phyloP scores from a whole-genome alignment of 176 grass and related monocot species.

The Puccinellia tenuiflora region DNA sequence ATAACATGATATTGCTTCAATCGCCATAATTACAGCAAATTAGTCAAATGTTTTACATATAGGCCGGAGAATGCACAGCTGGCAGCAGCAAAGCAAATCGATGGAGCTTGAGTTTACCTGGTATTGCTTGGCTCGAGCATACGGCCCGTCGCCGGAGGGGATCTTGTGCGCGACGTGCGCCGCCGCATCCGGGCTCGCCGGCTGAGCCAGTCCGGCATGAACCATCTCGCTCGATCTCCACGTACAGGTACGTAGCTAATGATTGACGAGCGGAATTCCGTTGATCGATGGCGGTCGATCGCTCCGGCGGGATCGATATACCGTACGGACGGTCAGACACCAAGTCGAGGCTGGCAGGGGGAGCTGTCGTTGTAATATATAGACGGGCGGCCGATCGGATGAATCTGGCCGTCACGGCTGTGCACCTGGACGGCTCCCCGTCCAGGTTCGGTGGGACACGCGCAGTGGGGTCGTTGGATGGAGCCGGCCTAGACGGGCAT shows the following conservation, averaged over 20 bases:
- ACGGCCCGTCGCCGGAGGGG: slow-evolving; percentile 78
- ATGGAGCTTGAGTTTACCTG: slow-evolving; percentile 47
- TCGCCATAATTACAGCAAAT: neutral
- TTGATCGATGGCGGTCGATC: slow-evolving; percentile 1
- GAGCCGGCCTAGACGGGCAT: slow-evolving; percentile 12
- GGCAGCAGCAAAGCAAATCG: neutral
- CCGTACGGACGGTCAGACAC: slow-evolving; percentile 11
- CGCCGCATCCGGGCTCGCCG: neutral
- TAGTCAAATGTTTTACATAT: neutral
- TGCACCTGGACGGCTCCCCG: neutral
- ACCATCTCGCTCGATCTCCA: slow-evolving; percentile 30
- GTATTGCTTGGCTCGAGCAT: slow-evolving; percentile 83
- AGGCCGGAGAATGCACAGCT: neutral
- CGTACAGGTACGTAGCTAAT: neutral
- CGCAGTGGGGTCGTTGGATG: neutral
- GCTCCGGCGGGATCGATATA: neutral
- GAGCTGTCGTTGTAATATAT: slow-evolving; percentile 36
- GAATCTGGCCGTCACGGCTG: slow-evolving; percentile 6
- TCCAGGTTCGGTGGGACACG: slow-evolving; percentile 25
- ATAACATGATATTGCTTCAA: neutral
- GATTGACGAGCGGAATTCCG: neutral
- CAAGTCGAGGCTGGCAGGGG: neutral
- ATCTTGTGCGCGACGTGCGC: slow-evolving; percentile 65
- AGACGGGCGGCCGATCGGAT: neutral
- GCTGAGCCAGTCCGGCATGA: slow-evolving; percentile 15